A percentile compares a stretch with the other conserved stretches of the same genome.
phyloP scores from a whole-genome alignment of 2,329 filamentous ascomycete species.

The Fusarium austroafricanum region DNA sequence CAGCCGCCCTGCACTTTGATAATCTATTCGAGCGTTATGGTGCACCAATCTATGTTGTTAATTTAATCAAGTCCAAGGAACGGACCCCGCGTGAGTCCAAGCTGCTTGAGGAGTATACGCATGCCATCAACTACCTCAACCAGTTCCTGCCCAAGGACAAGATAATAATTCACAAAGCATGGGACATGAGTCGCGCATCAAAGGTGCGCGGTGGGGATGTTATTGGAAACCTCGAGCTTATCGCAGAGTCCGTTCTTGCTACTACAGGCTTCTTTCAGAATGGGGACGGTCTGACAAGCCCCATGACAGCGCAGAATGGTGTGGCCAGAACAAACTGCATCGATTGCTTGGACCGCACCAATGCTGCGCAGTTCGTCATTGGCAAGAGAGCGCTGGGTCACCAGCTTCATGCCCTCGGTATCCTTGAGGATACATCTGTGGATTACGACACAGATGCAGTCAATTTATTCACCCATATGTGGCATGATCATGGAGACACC shows the following conservation, averaged over 20 bases:
- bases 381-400: slow-evolving; percentile 93
- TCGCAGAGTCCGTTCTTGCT: slow-evolving; percentile 86
- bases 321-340: slow-evolving; percentile 97
- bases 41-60: slow-evolving; percentile 89
- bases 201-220: slow-evolving; percentile 95
- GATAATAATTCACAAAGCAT: slow-evolving; percentile 93
- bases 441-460: slow-evolving; percentile 96
- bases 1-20: slow-evolving; percentile 94
- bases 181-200: slow-evolving; percentile 97
- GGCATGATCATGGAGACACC: slow-evolving; percentile 96
- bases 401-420: slow-evolving; percentile 90
- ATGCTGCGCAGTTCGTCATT: slow-evolving; percentile 97
- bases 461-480: slow-evolving; percentile 98
- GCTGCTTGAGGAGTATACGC: slow-evolving; percentile 85
- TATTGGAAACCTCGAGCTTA: slow-evolving; percentile 88
- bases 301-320: slow-evolving; percentile 83
- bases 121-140: slow-evolving; percentile 90
- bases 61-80: slow-evolving; percentile 90
- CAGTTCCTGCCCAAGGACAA: slow-evolving; percentile 87
- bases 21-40: slow-evolving; percentile 94
- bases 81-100: slow-evolving; percentile 92
- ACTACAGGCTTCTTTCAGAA: slow-evolving; percentile 97
- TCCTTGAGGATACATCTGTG: slow-evolving; percentile 81
- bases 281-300: slow-evolving; percentile 75
- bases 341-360: slow-evolving; percentile 95